Evolutionary conservation across 176 grass and related monocot species (phyloP).

Genomic region (Hordeum marinum): DNA sequence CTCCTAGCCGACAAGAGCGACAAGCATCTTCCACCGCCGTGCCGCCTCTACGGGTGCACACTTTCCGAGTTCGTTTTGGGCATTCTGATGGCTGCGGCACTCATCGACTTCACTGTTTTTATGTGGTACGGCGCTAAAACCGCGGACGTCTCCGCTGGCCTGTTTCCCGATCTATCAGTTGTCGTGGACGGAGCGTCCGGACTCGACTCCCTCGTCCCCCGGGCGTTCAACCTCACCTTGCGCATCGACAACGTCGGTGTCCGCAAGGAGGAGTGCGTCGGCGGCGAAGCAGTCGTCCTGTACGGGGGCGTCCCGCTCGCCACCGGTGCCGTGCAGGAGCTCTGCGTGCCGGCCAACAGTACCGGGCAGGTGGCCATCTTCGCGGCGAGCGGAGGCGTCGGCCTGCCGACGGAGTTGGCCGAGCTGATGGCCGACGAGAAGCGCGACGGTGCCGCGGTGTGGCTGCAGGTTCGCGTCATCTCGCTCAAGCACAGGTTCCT

Average conservation of each 20-base stretch:
- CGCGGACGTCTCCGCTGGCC: neutral
- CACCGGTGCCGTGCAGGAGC: neutral
- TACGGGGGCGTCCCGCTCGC: neutral
- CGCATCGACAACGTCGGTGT: neutral
- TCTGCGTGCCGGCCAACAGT: neutral
- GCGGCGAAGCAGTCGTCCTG: slow-evolving; percentile 5
- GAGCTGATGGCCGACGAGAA: neutral
- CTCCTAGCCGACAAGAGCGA: neutral
- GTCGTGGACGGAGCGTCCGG: neutral
- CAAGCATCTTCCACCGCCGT: neutral
- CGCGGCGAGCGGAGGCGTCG: slow-evolving; percentile 11
- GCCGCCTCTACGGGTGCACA: too few species aligned
- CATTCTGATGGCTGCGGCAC: neutral
- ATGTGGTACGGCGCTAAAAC: neutral
- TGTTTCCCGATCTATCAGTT: neutral
- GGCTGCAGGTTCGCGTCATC: neutral
- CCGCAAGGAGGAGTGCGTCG: neutral
- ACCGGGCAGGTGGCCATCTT: neutral
- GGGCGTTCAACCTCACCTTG: slow-evolving; percentile 14
- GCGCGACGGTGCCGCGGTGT: neutral
- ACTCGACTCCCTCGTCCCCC: neutral
- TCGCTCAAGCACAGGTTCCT: neutral
- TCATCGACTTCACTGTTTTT: neutral
- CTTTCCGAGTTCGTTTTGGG: too few species aligned
- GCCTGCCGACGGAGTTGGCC: neutral